Conservation (phyloP, 2,329 filamentous ascomycete species). For the Penicillium janthinellum region DNA sequence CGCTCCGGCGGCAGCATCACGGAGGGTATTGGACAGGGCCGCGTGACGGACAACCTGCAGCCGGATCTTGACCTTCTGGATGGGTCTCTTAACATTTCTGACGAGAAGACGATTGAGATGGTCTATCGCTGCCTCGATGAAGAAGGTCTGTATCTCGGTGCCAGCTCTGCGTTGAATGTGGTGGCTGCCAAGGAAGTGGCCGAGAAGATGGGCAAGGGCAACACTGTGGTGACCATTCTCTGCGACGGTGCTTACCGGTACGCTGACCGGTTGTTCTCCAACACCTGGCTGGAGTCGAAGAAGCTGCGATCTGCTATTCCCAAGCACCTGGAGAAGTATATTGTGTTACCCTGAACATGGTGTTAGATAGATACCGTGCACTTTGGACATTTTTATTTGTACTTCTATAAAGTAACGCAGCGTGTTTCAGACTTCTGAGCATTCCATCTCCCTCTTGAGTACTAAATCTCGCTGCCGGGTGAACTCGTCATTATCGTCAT, state of each 20-base stretch:
- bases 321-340: conserved; percentile 85
- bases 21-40: conserved; percentile 95
- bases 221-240: conserved; percentile 90
- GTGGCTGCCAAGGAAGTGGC: conserved; percentile 94
- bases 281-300: conserved; percentile 87
- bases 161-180: conserved; percentile 91
- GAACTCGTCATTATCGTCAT: too few species aligned
- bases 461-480: too few species aligned
- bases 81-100: conserved; percentile 78
- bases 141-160: conserved; percentile 92
- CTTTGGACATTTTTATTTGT: neutral
- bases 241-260: conserved; percentile 98
- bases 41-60: conserved; percentile 90
- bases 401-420: neutral
- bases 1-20: conserved; percentile 86
- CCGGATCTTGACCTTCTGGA: conserved; percentile 84
- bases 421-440: neutral
- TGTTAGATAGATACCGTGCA: neutral
- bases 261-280: conserved; percentile 88
- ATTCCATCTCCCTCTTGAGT: too few species aligned
- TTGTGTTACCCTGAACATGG: conserved; percentile 71
- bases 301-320: conserved; percentile 79
- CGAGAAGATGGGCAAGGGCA: conserved; percentile 81
- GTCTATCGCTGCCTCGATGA: conserved; percentile 95
- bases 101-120: conserved; percentile 97